Conservation (phyloP, 1,284 basidiomycete species). For the Irpex sp. region DNA sequence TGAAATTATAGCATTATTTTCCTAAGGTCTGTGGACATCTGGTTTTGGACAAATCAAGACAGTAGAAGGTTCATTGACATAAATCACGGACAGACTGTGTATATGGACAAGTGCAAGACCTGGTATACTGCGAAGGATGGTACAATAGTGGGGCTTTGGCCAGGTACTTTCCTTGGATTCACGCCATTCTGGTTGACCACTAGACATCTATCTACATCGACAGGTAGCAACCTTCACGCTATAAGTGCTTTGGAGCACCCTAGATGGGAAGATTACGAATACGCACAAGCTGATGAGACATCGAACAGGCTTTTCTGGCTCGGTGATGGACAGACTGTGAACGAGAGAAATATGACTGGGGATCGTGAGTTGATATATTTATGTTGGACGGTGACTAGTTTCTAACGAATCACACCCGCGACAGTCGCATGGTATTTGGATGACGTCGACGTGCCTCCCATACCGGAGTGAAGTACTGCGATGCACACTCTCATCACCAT, state of each 20-base stretch:
- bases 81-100: too few species aligned
- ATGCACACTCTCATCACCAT: too few species aligned
- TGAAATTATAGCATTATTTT: too few species aligned
- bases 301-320: conserved; percentile 55
- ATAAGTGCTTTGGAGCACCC: conserved; percentile 45
- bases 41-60: too few species aligned
- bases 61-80: too few species aligned
- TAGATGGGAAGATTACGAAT: conserved; percentile 65
- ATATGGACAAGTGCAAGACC: conserved; percentile 46
- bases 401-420: too few species aligned
- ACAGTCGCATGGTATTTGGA: conserved; percentile 10
- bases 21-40: too few species aligned
- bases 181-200: too few species aligned
- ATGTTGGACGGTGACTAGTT: too few species aligned
- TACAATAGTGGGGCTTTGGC: conserved; percentile 37
- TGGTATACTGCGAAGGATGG: conserved; percentile 70
- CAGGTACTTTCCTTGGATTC: too few species aligned
- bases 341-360: conserved; percentile 37
- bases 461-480: neutral
- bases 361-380: conserved; percentile 38
- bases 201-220: neutral
- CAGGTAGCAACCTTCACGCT: conserved; percentile 53
- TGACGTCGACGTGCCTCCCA: neutral
- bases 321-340: conserved; percentile 49
- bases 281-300: conserved; percentile 40